Base-by-base conservation (phyloP, 176 grass and related monocot genomes). In the Triticum turgidum region DNA sequence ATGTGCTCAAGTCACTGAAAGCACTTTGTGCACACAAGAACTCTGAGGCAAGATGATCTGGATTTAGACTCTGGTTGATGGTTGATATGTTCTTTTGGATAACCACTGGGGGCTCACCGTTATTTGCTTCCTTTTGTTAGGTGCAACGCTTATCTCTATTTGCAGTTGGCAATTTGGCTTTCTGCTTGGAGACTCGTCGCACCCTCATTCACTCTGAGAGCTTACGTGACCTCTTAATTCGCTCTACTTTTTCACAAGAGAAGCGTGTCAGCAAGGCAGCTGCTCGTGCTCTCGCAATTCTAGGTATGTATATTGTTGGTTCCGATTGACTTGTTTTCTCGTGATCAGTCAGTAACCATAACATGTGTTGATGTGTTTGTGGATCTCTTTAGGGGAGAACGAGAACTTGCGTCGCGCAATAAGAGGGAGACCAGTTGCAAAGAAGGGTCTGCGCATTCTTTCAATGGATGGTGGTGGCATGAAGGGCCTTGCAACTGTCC, bases 381-480 rank as follows among this genome's bases (percentile, higher is more conserved):
- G 44, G 62, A 73, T 86, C 32, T 87, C 61, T 91, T 78, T 77
- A 98, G 96, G 96, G 79, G 96, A 98, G 90, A 98, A 98, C 65
- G 96, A 98, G 80, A 94, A 91, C 76, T 84, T 98, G 86, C 93
- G 93, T 52, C 84, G 93, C 74, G 96, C 96, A 84, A 87, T 95
- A 85, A 98, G 71, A 92, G 91, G 93, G 82, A 96, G 79, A 63
- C 92, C 89, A 33, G 78, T 94, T 88, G 91, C 93, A 49, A 98
- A 92, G 90, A 93, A 96, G 84, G 96, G 96, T 80, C 51, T 98
- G 35, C 91, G 92, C 30, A 98, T 98, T 89, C 84, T 98, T 56
- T 93, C 96, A 59, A 98, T 98, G 96, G 96, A 98, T 75, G 96
- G 96, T 86, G 96, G 96, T 83, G 96, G 96, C 71, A 98, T 98